Conservation (phyloP, 2,329 filamentous ascomycete species). For the Pseudogymnoascus sp. region DNA sequence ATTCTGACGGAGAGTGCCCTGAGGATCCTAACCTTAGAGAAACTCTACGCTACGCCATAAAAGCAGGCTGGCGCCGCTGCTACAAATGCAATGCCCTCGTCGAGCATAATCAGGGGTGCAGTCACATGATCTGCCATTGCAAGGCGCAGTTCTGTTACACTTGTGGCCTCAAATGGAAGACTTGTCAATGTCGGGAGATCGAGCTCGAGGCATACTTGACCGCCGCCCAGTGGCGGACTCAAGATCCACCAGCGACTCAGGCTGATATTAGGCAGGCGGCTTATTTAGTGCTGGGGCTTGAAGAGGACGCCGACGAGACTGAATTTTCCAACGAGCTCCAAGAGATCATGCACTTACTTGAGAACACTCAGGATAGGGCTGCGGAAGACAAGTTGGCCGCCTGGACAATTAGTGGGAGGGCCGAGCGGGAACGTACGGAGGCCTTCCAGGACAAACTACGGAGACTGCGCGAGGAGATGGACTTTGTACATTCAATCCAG, state of each 20-base stretch:
- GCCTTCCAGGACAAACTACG: background rate
- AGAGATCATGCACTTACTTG: constrained; percentile 38
- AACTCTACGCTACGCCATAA: constrained; percentile 54
- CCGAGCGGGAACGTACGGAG: background rate
- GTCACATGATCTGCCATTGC: constrained; percentile 82
- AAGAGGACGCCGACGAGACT: constrained; percentile 11
- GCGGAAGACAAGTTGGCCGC: constrained; percentile 30
- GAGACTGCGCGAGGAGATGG: background rate
- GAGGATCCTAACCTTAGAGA: constrained; percentile 40
- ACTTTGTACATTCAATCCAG: constrained; percentile 7
- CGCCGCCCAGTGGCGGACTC: constrained; percentile 30
- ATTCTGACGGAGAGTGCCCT: constrained; percentile 39
- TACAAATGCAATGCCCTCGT: constrained; percentile 61
- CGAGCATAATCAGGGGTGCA: constrained; percentile 70
- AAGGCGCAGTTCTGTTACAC: constrained; percentile 79
- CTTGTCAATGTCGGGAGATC: constrained; percentile 54
- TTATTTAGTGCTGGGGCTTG: constrained; percentile 29
- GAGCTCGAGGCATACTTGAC: constrained; percentile 37
- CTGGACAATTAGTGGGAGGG: constrained; percentile 26
- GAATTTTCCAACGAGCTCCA: constrained; percentile 12
- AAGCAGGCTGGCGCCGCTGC: constrained; percentile 68
- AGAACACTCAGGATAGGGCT: constrained; percentile 39
- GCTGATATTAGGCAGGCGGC: constrained; percentile 19
- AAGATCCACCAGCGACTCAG: constrained; percentile 14
- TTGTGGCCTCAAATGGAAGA: constrained; percentile 64